Percentiles rank a stretch among this genome's conserved stretches.
phyloP scores from a whole-genome alignment of 306 rosid genomes.

The Dryas drummondii region DNA sequence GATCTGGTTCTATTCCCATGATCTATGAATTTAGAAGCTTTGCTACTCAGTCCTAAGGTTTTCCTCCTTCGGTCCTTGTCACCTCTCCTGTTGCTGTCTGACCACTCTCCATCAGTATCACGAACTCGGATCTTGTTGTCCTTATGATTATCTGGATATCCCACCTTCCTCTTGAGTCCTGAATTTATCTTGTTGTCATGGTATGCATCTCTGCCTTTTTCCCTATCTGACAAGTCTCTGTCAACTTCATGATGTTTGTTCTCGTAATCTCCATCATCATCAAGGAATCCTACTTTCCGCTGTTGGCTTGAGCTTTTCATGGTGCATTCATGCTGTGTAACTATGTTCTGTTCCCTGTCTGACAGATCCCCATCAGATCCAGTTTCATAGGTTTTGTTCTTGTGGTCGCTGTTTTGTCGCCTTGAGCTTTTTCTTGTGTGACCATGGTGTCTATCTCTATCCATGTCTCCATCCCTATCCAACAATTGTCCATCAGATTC shows the following conservation, averaged over 20 bases:
- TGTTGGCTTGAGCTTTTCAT: constrained; percentile 42
- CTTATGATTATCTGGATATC: constrained; percentile 14
- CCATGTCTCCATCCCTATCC: constrained; percentile 35
- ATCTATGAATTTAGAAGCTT: constrained; percentile 14
- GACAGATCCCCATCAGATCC: constrained; percentile 40
- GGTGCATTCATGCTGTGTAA: constrained; percentile 21
- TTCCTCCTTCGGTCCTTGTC: constrained; percentile 33
- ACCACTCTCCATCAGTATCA: constrained; percentile 31
- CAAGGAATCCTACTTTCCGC: constrained; percentile 13
- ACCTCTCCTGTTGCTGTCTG: constrained; percentile 18
- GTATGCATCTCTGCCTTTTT: constrained; percentile 11
- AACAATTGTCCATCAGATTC: constrained; percentile 47
- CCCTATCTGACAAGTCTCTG: constrained; percentile 18
- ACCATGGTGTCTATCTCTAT: constrained; percentile 24
- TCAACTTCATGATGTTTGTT: background rate
- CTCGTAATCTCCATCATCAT: constrained; percentile 23
- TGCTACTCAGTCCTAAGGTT: constrained; percentile 24
- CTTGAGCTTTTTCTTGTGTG: constrained; percentile 30
- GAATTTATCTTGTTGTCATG: constrained; percentile 18
- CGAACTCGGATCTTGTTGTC: constrained; percentile 25
- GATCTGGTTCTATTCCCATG: background rate
- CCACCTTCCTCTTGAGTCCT: constrained; percentile 20
- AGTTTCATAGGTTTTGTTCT: constrained; percentile 30
- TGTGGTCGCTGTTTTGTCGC: constrained; percentile 22
- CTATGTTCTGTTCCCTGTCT: constrained; percentile 14